Percentiles rank a stretch among this genome's conserved stretches.
Conservation (phyloP, 2,329 filamentous ascomycete genomes). For the Cadophora sp. region DNA sequence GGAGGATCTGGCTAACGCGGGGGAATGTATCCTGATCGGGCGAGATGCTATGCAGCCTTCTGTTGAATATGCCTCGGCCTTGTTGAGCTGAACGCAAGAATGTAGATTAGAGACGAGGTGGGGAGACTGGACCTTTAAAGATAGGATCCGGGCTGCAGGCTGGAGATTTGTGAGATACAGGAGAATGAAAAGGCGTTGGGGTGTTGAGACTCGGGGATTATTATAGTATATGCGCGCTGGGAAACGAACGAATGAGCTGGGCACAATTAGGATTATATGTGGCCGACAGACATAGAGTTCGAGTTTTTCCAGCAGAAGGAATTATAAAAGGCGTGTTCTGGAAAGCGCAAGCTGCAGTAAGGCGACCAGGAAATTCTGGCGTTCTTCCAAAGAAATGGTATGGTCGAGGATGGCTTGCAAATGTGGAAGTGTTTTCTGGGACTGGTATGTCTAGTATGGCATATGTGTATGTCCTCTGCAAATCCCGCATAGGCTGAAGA, state of each 20-base stretch:
- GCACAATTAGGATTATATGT: slow-evolving; percentile 23
- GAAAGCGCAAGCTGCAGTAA: slow-evolving; percentile 21
- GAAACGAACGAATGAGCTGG: slow-evolving; percentile 15
- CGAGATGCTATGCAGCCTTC: slow-evolving; percentile 9
- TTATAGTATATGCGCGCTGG: slow-evolving; percentile 17
- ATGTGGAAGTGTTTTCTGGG: slow-evolving; percentile 12
- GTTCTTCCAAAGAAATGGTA: slow-evolving; percentile 7
- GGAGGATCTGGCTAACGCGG: slow-evolving; percentile 6
- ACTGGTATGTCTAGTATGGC: not conserved
- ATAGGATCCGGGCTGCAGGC: not conserved
- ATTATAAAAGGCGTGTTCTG: slow-evolving; percentile 30
- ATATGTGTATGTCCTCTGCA: slow-evolving; percentile 6
- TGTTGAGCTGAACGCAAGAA: slow-evolving; percentile 20
- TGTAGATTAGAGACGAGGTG: slow-evolving; percentile 18
- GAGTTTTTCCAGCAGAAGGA: slow-evolving; percentile 22
- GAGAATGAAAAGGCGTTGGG: slow-evolving; percentile 13
- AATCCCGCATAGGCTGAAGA: slow-evolving; percentile 5
- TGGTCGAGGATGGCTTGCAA: slow-evolving; percentile 12
- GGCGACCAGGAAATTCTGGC: slow-evolving; percentile 18
- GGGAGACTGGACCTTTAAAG: slow-evolving; percentile 21
- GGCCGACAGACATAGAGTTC: slow-evolving; percentile 5
- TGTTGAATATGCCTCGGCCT: slow-evolving; percentile 16
- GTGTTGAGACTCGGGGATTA: slow-evolving; percentile 8
- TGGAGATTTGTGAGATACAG: not conserved
- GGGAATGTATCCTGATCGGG: slow-evolving; percentile 12